These are phyloP conservation scores for Phylloporus rhodoxanthus DNA, from an alignment of 768 basidiomycete species.

Conservation along the genomic window DNA sequence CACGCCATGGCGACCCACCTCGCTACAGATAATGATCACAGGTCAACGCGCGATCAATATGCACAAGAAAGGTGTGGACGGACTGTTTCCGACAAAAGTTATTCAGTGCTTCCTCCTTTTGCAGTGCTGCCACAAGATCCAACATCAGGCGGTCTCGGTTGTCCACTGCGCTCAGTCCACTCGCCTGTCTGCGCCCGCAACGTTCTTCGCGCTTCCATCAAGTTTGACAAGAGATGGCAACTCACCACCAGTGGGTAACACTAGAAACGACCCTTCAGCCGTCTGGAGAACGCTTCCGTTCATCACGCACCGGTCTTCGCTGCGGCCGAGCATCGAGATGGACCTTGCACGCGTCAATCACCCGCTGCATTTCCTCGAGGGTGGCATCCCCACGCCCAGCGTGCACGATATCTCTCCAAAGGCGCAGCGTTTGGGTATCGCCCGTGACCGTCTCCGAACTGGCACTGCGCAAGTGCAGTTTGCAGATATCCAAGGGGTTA, in stretches of 20 bases:
- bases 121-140: background rate
- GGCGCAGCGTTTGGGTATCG: background rate
- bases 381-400: background rate
- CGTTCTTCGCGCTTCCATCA: background rate
- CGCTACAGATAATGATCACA: background rate
- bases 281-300: background rate
- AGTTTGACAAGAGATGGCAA: background rate
- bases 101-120: background rate
- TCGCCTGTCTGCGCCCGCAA: background rate
- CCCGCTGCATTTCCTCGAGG: conserved; percentile 8
- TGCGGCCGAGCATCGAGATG: background rate
- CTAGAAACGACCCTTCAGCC: background rate
- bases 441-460: background rate
- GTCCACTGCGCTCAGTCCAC: too few species aligned
- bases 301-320: background rate
- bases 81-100: background rate
- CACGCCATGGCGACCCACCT: background rate
- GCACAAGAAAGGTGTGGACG: background rate
- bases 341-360: background rate
- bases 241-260: background rate
- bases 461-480: conserved; percentile 1
- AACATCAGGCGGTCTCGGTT: background rate
- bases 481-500: background rate
- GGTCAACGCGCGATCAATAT: background rate
- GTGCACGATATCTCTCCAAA: background rate